Conservation (phyloP, 495 filamentous ascomycete species). For the Immersiella caudata region DNA sequence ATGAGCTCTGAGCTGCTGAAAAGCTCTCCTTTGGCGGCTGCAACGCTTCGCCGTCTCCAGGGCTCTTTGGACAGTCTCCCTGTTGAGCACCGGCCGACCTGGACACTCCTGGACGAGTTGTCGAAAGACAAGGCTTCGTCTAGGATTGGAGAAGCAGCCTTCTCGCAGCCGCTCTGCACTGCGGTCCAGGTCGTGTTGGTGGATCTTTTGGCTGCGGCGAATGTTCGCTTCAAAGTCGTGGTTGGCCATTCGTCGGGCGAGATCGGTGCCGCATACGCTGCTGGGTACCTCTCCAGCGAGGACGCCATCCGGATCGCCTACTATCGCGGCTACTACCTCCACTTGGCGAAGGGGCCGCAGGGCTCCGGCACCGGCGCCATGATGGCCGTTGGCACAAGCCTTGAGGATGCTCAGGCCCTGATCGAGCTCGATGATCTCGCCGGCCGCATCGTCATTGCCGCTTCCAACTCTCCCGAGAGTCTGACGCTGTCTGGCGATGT, state of each 20-base stretch:
- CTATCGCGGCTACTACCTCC: constrained; percentile 26
- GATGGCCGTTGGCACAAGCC: constrained; percentile 51
- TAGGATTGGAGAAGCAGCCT: constrained; percentile 35
- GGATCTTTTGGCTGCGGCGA: constrained; percentile 46
- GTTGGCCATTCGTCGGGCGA: constrained; percentile 66
- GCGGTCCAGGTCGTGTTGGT: constrained; percentile 55
- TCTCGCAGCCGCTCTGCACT: constrained; percentile 55
- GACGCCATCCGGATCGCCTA: constrained; percentile 33
- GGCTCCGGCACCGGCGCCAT: constrained; percentile 45
- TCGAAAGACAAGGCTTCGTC: constrained; percentile 13
- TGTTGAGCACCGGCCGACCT: constrained; percentile 22
- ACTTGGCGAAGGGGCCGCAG: constrained; percentile 25
- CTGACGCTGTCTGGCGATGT: constrained; percentile 53
- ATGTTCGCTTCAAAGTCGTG: constrained; percentile 47
- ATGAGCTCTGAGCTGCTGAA: constrained; percentile 25
- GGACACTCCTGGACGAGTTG: constrained; percentile 34
- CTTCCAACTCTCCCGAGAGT: constrained; percentile 48
- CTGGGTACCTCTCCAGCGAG: constrained; percentile 38
- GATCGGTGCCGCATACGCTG: constrained; percentile 54
- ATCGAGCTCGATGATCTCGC: constrained; percentile 36
- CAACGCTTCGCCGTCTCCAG: constrained; percentile 9
- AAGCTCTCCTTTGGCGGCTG: not conserved
- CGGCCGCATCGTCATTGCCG: constrained; percentile 44
- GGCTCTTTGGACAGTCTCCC: constrained; percentile 20
- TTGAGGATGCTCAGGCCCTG: constrained; percentile 46